Percentiles rank a stretch among this genome's conserved stretches.
phyloP scores from a whole-genome alignment of 2,329 filamentous ascomycete genomes.

The Diaporthe destruens region DNA sequence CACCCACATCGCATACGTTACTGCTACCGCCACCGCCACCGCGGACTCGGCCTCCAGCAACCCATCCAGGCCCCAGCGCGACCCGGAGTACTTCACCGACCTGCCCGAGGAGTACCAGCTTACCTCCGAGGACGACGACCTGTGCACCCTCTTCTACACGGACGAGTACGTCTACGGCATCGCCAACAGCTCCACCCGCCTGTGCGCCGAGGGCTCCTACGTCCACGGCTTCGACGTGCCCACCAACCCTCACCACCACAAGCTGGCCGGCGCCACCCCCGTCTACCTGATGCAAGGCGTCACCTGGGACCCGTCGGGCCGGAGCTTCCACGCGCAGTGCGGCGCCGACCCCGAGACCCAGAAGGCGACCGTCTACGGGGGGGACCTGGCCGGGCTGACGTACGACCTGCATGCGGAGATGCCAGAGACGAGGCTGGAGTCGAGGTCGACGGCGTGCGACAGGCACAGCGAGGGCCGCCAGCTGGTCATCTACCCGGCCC shows the following conservation, averaged over 20 bases:
- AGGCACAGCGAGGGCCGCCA: not conserved
- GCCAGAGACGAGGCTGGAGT: not conserved
- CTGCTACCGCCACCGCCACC: too few species aligned
- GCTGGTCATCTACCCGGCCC: conserved; percentile 28
- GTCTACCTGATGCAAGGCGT: conserved; percentile 35
- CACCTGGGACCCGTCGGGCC: not conserved
- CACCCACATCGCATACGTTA: conserved; percentile 32
- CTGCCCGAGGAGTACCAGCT: conserved; percentile 24
- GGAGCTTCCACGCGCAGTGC: conserved; percentile 7
- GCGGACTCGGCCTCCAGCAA: not conserved
- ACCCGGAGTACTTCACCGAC: conserved; percentile 9
- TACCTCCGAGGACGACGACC: conserved; percentile 22
- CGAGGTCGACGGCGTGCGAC: not conserved
- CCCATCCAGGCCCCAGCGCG: conserved; percentile 1
- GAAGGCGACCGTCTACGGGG: conserved; percentile 16
- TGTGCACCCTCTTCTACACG: conserved; percentile 32
- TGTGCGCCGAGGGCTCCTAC: conserved; percentile 10
- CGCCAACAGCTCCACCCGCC: conserved; percentile 6
- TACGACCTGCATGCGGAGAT: too few species aligned
- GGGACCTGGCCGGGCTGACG: not conserved
- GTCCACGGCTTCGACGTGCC: conserved; percentile 32
- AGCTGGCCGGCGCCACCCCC: conserved; percentile 14
- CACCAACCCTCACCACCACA: conserved; percentile 30
- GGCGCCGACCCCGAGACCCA: not conserved
- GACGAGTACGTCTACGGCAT: conserved; percentile 34